Conservation (phyloP, 2,329 filamentous ascomycete genomes). For the Claviceps sp. region DNA sequence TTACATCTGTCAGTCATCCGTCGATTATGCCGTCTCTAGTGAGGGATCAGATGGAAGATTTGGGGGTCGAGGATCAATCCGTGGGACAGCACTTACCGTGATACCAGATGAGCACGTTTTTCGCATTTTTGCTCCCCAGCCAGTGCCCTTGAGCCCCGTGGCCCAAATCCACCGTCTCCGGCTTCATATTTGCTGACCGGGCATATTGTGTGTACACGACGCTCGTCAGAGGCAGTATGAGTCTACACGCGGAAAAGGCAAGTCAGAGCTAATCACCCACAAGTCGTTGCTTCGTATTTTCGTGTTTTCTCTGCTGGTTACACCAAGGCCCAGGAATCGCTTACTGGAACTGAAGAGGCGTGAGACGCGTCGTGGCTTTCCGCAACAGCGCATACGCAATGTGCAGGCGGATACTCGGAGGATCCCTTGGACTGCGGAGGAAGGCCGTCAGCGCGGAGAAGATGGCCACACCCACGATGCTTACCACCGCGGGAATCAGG, state of each 20-base stretch:
- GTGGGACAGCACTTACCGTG: conserved; percentile 8
- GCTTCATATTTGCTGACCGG: conserved; percentile 4
- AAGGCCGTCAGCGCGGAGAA: conserved; percentile 7
- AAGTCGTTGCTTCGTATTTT: too few species aligned
- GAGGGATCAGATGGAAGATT: too few species aligned
- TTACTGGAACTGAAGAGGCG: conserved; percentile 11
- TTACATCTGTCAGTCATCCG: neutral
- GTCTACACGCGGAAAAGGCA: neutral
- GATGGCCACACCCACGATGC: conserved; percentile 6
- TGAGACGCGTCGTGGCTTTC: conserved; percentile 8
- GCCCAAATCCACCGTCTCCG: conserved; percentile 9
- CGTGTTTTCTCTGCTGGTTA: too few species aligned
- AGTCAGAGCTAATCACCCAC: too few species aligned
- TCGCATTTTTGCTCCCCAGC: conserved; percentile 10
- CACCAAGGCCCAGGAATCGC: too few species aligned
- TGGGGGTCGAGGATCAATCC: neutral
- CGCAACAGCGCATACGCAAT: conserved; percentile 12
- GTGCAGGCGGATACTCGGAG: conserved; percentile 10
- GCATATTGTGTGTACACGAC: conserved; percentile 10
- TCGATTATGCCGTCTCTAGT: too few species aligned
- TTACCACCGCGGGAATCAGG: conserved; percentile 8
- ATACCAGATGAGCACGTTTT: conserved; percentile 12
- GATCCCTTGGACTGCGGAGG: conserved; percentile 7
- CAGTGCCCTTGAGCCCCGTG: conserved; percentile 11
- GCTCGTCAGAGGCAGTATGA: conserved; percentile 9